A percentile compares a stretch with the other conserved stretches of the same genome.
phyloP scores from a whole-genome alignment of 225 moss, liverwort and hornwort species.

The Straminergon stramineum region DNA sequence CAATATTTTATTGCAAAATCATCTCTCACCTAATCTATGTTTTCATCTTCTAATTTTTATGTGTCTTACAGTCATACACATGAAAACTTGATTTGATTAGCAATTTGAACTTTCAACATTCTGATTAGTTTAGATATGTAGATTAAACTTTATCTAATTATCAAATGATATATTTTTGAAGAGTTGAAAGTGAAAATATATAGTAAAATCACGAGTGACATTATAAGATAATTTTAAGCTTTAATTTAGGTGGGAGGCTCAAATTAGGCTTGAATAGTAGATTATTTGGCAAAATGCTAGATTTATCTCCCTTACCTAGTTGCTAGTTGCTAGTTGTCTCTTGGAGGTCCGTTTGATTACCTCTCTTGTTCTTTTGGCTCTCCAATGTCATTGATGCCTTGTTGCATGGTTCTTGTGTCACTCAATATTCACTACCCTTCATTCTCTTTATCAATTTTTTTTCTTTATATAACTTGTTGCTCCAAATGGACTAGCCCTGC shows the following conservation, averaged over 20 bases:
- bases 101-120: rapidly evolving
- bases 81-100: neutral
- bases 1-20: neutral
- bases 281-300: too few species aligned
- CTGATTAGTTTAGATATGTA: neutral
- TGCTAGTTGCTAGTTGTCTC: rapidly evolving
- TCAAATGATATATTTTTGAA: neutral
- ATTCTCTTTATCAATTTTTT: rapidly evolving
- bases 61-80: neutral
- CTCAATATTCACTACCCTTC: neutral
- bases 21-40: neutral
- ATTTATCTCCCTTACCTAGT: too few species aligned
- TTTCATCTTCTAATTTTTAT: neutral
- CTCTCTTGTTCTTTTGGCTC: neutral
- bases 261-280: too few species aligned
- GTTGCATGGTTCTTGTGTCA: neutral
- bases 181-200: neutral
- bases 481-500: rapidly evolving
- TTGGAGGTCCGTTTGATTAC: too few species aligned
- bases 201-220: neutral
- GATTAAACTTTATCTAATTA: neutral
- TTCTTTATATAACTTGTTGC: neutral
- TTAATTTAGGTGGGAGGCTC: rapidly evolving
- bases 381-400: neutral
- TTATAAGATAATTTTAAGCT: neutral